Conservation (phyloP, 176 grass and related monocot genomes). For the Thalia dealbata region DNA sequence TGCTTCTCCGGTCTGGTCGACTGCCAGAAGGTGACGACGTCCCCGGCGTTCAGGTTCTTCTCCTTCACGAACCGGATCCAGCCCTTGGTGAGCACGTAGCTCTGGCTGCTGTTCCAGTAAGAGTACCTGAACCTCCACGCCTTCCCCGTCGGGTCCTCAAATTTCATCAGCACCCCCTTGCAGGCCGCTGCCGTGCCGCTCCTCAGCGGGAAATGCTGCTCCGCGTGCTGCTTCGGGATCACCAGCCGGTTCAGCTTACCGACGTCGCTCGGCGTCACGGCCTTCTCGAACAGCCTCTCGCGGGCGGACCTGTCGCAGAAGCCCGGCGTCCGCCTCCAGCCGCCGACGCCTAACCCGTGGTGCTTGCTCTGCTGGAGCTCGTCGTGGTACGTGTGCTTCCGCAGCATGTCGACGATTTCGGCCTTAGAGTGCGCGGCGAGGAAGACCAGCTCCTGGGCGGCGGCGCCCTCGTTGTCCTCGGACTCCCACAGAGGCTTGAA, state of each 20-base stretch:
- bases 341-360: too few species aligned
- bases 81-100: conserved; percentile 20
- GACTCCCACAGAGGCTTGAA: conserved; percentile 54
- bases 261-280: conserved; percentile 87
- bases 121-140: conserved; percentile 17
- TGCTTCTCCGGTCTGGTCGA: conserved; percentile 23
- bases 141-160: conserved; percentile 53
- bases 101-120: conserved; percentile 18
- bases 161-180: conserved; percentile 75
- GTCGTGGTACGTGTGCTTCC: too few species aligned
- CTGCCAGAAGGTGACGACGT: conserved; percentile 61
- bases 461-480: conserved; percentile 8
- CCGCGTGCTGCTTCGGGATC: conserved; percentile 90
- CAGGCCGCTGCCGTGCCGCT: too few species aligned
- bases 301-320: too few species aligned
- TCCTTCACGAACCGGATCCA: conserved; percentile 23
- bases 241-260: conserved; percentile 93
- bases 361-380: too few species aligned
- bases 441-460: too few species aligned
- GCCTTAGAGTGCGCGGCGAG: too few species aligned
- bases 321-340: too few species aligned
- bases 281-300: conserved; percentile 86
- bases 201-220: conserved; percentile 61
- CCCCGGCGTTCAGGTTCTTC: conserved; percentile 47
- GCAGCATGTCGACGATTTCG: too few species aligned